phyloP scores from a whole-genome alignment of 768 basidiomycete genomes.

The Mycena rosella region DNA sequence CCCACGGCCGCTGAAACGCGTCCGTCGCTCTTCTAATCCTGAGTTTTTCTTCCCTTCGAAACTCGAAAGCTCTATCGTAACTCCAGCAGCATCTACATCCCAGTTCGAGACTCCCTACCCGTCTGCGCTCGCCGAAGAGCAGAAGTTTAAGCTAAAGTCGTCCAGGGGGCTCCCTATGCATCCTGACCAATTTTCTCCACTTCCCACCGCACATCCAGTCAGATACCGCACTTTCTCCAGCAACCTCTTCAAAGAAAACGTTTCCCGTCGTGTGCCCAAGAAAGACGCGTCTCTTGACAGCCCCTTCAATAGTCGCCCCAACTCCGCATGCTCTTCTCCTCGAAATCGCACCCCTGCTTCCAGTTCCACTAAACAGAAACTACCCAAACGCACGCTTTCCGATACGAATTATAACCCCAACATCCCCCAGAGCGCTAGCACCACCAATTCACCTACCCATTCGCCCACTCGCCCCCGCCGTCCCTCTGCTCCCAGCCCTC shows the following conservation, averaged over 20 bases:
- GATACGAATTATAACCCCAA: conserved; percentile 36
- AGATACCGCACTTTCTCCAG: conserved; percentile 49
- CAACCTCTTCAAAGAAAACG: conserved; percentile 39
- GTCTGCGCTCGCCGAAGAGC: conserved; percentile 45
- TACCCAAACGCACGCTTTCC: conserved; percentile 55
- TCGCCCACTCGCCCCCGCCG: conserved; percentile 37
- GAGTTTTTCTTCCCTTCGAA: conserved; percentile 50
- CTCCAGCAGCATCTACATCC: conserved; percentile 29
- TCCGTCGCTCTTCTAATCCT: conserved; percentile 50
- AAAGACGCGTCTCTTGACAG: conserved; percentile 51
- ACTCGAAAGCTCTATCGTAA: conserved; percentile 42
- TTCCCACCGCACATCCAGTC: conserved; percentile 52
- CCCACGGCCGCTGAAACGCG: conserved; percentile 61
- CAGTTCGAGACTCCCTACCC: conserved; percentile 43
- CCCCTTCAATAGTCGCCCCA: conserved; percentile 61
- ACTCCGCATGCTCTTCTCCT: conserved; percentile 55
- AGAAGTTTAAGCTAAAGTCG: conserved; percentile 42
- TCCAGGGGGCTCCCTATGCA: conserved; percentile 34
- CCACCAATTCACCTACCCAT: conserved; percentile 34
- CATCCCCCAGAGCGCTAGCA: conserved; percentile 36
- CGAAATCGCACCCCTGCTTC: conserved; percentile 30
- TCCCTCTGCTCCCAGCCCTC: conserved; percentile 41
- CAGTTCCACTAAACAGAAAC: conserved; percentile 14
- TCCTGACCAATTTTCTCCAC: conserved; percentile 57
- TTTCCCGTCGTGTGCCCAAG: conserved; percentile 22